phyloP scores from a whole-genome alignment of 176 grass and related monocot species.

The Triticum turgidum region DNA sequence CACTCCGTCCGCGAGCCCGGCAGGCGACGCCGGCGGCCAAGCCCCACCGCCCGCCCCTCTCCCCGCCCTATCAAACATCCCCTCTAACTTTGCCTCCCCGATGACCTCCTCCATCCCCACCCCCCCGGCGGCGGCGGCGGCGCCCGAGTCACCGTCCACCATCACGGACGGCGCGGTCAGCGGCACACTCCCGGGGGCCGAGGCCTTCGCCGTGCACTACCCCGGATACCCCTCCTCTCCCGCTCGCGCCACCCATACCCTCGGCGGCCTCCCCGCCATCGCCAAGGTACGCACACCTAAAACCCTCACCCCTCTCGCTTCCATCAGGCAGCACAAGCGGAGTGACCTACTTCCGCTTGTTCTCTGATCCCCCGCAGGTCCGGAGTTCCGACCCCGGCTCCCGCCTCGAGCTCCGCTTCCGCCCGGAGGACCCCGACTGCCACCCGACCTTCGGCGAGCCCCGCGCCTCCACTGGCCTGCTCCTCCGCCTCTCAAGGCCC shows the following conservation, averaged over 20 bases:
- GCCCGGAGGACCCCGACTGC: conserved; percentile 78
- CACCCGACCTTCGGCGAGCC: conserved; percentile 65
- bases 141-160: conserved; percentile 17
- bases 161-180: conserved; percentile 58
- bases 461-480: conserved; percentile 42
- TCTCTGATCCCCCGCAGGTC: not conserved
- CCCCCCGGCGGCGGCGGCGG: not conserved
- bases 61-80: not conserved
- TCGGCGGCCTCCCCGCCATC: conserved; percentile 66
- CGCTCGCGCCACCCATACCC: conserved; percentile 46
- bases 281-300: conserved; percentile 39
- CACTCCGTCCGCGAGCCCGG: too few relatives aligned
- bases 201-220: conserved; percentile 74
- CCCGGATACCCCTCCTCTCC: conserved; percentile 76
- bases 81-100: not conserved
- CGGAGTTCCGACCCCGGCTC: not conserved
- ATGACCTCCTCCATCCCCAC: not conserved
- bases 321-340: too few relatives aligned
- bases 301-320: not conserved
- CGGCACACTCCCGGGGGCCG: conserved; percentile 46
- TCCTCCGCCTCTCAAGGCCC: conserved; percentile 56
- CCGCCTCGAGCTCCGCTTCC: conserved; percentile 73
- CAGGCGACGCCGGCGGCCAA: too few relatives aligned
- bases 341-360: not conserved
- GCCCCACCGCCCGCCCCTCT: not conserved